phyloP scores from a whole-genome alignment of 495 filamentous ascomycete species.

The Pyrenopolyporus hunteri region DNA sequence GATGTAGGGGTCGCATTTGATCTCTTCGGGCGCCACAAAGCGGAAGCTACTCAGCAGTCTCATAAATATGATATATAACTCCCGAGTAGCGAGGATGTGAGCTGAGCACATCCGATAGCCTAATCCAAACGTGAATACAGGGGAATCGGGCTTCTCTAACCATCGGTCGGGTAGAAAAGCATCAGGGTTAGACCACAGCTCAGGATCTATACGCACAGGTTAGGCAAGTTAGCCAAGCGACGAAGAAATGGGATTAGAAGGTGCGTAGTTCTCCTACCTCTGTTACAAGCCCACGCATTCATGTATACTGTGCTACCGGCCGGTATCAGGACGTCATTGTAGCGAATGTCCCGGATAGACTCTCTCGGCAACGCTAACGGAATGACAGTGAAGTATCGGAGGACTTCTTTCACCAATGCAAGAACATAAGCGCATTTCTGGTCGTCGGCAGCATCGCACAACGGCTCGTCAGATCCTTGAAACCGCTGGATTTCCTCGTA shows the following conservation, averaged over 20 bases:
- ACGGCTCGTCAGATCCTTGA: conserved; percentile 58
- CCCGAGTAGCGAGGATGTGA: conserved; percentile 65
- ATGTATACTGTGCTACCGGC: conserved; percentile 66
- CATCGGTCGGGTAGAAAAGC: conserved; percentile 66
- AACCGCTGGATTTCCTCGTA: conserved; percentile 60
- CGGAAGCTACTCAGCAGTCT: conserved; percentile 64
- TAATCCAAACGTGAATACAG: conserved; percentile 66
- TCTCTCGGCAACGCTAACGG: conserved; percentile 66
- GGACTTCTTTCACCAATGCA: conserved; percentile 64
- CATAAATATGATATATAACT: conserved; percentile 70
- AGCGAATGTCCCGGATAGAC: conserved; percentile 64
- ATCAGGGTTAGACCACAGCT: conserved; percentile 64
- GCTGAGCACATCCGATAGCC: conserved; percentile 73
- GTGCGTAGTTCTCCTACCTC: conserved; percentile 45
- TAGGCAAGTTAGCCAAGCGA: not conserved
- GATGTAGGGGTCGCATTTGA: conserved; percentile 60
- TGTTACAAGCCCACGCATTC: conserved; percentile 71
- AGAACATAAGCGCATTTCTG: conserved; percentile 66
- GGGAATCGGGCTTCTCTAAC: conserved; percentile 66
- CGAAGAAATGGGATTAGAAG: not conserved
- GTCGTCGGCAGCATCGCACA: conserved; percentile 64
- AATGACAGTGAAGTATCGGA: conserved; percentile 65
- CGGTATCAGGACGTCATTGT: conserved; percentile 61
- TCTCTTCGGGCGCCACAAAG: conserved; percentile 55
- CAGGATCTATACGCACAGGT: conserved; percentile 49